Conservation (phyloP, 164 flowering plant species). For the Houttuynia cordata region DNA sequence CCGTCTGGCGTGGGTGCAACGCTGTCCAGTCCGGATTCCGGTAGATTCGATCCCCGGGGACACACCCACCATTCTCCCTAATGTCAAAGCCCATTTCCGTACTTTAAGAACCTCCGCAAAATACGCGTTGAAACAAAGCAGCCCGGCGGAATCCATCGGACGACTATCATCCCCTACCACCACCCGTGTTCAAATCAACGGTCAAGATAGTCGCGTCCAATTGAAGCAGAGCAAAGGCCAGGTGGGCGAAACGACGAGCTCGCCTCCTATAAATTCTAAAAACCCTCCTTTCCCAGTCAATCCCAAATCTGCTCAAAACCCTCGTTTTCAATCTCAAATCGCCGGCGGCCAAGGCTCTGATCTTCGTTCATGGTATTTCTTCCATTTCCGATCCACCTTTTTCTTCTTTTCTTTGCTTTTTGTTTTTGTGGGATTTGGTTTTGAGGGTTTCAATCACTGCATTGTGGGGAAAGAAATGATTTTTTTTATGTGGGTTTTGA, state of each 20-base stretch:
- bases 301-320: no score
- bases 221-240: slow-evolving; percentile 10
- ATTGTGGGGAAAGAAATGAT: no score
- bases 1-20: no score
- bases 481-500: background rate
- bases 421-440: background rate
- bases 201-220: slow-evolving; percentile 12
- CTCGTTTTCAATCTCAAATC: no score
- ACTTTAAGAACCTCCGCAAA: no score
- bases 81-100: no score
- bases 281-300: no score
- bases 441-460: no score
- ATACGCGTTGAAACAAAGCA: background rate
- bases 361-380: background rate
- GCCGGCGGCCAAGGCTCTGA: no score
- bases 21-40: no score
- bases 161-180: background rate
- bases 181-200: slow-evolving; percentile 8
- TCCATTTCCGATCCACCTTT: background rate
- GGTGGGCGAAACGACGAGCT: background rate
- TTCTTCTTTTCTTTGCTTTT: background rate
- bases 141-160: background rate
- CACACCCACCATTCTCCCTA: no score
- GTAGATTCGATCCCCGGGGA: no score
- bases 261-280: background rate